A percentile compares a stretch with the other conserved stretches of the same genome.
Conservation (phyloP, 2,329 filamentous ascomycete species). For the Pseudophaeomoniella oleicola region DNA sequence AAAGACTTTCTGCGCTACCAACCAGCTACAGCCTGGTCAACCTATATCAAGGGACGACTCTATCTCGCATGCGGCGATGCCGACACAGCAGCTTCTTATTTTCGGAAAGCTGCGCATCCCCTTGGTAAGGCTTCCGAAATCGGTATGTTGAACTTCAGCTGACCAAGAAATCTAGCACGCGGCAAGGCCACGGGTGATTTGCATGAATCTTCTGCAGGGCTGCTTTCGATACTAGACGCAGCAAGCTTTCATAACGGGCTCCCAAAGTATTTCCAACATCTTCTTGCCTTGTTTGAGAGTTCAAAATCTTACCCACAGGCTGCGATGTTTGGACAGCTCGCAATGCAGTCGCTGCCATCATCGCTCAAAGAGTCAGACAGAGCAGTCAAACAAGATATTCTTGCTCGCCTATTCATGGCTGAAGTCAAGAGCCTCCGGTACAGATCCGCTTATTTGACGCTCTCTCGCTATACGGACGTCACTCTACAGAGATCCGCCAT, state of each 20-base stretch:
- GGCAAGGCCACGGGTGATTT: conserved; percentile 29
- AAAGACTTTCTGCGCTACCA: conserved; percentile 53
- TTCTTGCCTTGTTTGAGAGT: conserved; percentile 68
- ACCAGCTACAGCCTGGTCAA: conserved; percentile 42
- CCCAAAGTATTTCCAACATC: conserved; percentile 73
- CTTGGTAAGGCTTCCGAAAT: conserved; percentile 50
- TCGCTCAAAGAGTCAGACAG: conserved; percentile 18
- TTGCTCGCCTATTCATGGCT: conserved; percentile 71
- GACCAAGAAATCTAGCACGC: conserved; percentile 19
- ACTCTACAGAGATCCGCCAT: conserved; percentile 54
- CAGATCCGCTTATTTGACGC: conserved; percentile 64
- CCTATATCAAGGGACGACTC: conserved; percentile 73
- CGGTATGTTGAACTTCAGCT: conserved; percentile 4
- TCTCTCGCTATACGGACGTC: conserved; percentile 57
- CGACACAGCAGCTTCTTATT: conserved; percentile 56
- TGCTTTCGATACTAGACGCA: conserved; percentile 64
- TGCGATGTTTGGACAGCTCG: conserved; percentile 65
- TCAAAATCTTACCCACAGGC: conserved; percentile 65
- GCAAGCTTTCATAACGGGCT: conserved; percentile 55
- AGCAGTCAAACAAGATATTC: conserved; percentile 50
- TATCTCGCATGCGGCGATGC: conserved; percentile 60
- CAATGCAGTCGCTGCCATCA: conserved; percentile 46
- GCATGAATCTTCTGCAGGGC: conserved; percentile 36
- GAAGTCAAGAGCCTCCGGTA: conserved; percentile 68
- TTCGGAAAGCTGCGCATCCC: conserved; percentile 69